Percentiles rank a stretch among this genome's conserved stretches.
phyloP scores from a whole-genome alignment of 352 stramenopile genomes.

The Globisporangium polare region DNA sequence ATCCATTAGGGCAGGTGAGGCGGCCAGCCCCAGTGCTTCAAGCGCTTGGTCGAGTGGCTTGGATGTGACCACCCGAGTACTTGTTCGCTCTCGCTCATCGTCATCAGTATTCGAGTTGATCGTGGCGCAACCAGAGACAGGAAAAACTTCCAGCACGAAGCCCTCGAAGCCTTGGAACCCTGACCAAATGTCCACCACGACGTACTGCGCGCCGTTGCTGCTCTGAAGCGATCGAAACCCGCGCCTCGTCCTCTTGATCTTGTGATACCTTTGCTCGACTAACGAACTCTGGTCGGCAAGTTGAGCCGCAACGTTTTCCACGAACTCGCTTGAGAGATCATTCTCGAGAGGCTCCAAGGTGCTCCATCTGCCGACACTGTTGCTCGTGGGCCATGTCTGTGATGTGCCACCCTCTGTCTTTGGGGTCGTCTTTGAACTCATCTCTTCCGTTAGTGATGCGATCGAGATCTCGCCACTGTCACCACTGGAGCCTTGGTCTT shows the following conservation, averaged over 20 bases:
- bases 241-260: background rate
- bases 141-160: background rate
- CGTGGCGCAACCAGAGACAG: background rate
- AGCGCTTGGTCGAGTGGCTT: background rate
- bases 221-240: background rate
- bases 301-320: background rate
- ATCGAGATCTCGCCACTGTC: slow-evolving; percentile 5
- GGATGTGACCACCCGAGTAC: background rate
- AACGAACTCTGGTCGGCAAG: background rate
- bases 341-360: slow-evolving; percentile 1
- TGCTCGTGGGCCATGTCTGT: background rate
- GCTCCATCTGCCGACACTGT: background rate
- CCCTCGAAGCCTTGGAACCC: slow-evolving; percentile 3
- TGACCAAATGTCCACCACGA: slow-evolving; percentile 1
- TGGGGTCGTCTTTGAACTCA: background rate
- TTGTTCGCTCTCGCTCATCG: background rate
- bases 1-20: background rate
- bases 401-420: background rate
- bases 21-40: background rate
- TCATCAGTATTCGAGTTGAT: background rate
- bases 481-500: background rate
- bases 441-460: background rate
- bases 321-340: background rate
- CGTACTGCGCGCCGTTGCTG: background rate
- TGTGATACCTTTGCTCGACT: background rate